A percentile compares a stretch with the other conserved stretches of the same genome.
These are phyloP conservation scores for Sphenostylis stenocarpa DNA, from an alignment of 306 rosid genomes.

Conservation along the genomic window DNA sequence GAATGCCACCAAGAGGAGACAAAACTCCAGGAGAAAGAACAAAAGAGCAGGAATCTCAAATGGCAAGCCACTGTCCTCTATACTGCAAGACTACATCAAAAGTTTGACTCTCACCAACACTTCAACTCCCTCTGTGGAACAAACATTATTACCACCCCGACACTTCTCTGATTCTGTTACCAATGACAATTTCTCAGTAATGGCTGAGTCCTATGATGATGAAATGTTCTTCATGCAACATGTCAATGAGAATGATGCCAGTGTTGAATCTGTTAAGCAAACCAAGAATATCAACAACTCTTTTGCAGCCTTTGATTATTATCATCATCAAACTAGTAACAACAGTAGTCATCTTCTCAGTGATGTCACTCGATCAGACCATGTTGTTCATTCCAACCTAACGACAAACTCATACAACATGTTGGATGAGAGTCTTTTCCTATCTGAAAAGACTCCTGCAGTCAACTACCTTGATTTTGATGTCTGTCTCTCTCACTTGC, in stretches of 20 bases:
- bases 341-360: neutral
- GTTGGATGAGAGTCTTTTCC: neutral
- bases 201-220: slow-evolving; percentile 47
- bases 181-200: slow-evolving; percentile 12
- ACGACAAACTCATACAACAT: slow-evolving; percentile 4
- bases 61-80: slow-evolving; percentile 56
- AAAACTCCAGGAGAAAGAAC: slow-evolving; percentile 73
- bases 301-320: neutral
- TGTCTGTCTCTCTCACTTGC: slow-evolving; percentile 51
- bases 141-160: neutral
- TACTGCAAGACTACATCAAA: slow-evolving; percentile 77
- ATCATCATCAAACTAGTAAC: neutral
- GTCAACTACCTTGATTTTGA: slow-evolving; percentile 44
- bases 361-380: slow-evolving; percentile 4
- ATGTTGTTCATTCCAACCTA: neutral
- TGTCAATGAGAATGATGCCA: slow-evolving; percentile 26
- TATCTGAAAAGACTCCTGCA: neutral
- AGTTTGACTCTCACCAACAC: slow-evolving; percentile 11
- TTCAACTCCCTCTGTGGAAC: neutral
- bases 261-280: slow-evolving; percentile 2
- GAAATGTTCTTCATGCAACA: slow-evolving; percentile 72
- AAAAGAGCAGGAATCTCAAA: slow-evolving; percentile 43
- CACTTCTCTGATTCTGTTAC: slow-evolving; percentile 41
- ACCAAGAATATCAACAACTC: neutral
- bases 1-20: slow-evolving; percentile 92